Evolutionary conservation across 768 basidiomycete species (phyloP).

Genomic region (Pleurotus citrinopileatus): DNA sequence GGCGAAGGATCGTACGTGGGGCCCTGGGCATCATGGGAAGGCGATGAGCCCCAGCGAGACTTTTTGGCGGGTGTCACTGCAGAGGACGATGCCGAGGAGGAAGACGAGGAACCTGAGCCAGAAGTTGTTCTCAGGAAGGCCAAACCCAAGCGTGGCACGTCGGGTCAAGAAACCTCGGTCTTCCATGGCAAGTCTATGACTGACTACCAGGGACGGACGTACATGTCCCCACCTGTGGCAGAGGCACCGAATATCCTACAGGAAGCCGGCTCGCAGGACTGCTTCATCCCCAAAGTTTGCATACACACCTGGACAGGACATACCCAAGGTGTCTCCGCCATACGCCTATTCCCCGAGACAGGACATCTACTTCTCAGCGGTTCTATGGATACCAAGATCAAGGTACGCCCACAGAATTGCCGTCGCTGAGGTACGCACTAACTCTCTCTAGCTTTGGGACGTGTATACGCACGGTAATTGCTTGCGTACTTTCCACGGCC

Average conservation of each 20-base stretch:
- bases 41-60: constrained; percentile 64
- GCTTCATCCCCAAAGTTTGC: constrained; percentile 93
- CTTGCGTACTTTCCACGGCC: constrained; percentile 94
- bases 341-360: constrained; percentile 88
- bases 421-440: constrained; percentile 4
- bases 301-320: constrained; percentile 99
- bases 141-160: constrained; percentile 73
- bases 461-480: constrained; percentile 97
- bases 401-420: constrained; percentile 44
- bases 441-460: constrained; percentile 85
- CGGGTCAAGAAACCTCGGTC: constrained; percentile 88
- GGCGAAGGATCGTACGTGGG: constrained; percentile 90
- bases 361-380: constrained; percentile 93
- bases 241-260: constrained; percentile 82
- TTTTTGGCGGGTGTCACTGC: constrained; percentile 66
- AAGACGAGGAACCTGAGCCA: constrained; percentile 63
- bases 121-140: constrained; percentile 63
- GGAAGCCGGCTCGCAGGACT: constrained; percentile 83
- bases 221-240: constrained; percentile 90
- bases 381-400: constrained; percentile 98
- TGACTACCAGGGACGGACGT: constrained; percentile 97
- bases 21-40: constrained; percentile 93
- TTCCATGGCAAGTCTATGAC: constrained; percentile 97
- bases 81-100: constrained; percentile 57
- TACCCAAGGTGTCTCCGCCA: constrained; percentile 92